These are phyloP conservation scores for Carpinus fangiana DNA, from an alignment of 306 rosid species.

Conservation along the genomic window DNA sequence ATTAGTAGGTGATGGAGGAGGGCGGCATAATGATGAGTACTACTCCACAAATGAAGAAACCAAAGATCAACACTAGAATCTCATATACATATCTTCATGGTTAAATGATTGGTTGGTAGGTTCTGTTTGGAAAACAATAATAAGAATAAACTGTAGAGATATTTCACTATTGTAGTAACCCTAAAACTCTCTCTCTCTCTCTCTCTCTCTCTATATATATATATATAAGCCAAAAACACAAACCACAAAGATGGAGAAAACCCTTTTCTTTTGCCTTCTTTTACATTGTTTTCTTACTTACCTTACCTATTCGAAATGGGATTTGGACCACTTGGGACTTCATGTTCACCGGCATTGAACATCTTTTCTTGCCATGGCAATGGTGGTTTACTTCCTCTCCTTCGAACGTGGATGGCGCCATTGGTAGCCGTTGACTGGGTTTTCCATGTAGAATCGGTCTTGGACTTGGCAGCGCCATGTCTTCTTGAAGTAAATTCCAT, in stretches of 20 bases:
- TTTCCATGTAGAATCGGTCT: slow-evolving; percentile 21
- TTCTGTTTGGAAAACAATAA: slow-evolving; percentile 31
- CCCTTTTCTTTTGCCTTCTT: neutral
- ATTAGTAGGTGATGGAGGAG: neutral
- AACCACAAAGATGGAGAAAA: slow-evolving; percentile 9
- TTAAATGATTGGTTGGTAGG: slow-evolving; percentile 50
- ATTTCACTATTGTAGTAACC: slow-evolving; percentile 31
- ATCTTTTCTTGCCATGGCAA: slow-evolving; percentile 46
- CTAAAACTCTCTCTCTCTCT: neutral
- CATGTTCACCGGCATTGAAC: slow-evolving; percentile 62
- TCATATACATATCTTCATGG: slow-evolving; percentile 44
- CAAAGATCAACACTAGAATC: slow-evolving; percentile 40
- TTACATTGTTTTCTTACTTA: slow-evolving; percentile 32
- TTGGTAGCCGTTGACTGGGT: neutral
- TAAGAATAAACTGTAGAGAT: slow-evolving; percentile 39
- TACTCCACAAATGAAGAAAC: slow-evolving; percentile 26
- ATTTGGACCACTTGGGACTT: slow-evolving; percentile 93
- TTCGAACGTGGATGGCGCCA: slow-evolving; percentile 19
- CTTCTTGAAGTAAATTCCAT: slow-evolving; percentile 29
- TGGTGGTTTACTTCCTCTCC: slow-evolving; percentile 31
- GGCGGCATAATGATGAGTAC: slow-evolving; percentile 27
- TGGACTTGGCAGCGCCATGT: slow-evolving; percentile 23
- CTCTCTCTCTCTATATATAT: neutral
- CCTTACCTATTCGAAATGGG: slow-evolving; percentile 81
- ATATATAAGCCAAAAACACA: slow-evolving; percentile 18